phyloP scores from a whole-genome alignment of 331 rosid genomes.

The Pyracantha coccinea region DNA sequence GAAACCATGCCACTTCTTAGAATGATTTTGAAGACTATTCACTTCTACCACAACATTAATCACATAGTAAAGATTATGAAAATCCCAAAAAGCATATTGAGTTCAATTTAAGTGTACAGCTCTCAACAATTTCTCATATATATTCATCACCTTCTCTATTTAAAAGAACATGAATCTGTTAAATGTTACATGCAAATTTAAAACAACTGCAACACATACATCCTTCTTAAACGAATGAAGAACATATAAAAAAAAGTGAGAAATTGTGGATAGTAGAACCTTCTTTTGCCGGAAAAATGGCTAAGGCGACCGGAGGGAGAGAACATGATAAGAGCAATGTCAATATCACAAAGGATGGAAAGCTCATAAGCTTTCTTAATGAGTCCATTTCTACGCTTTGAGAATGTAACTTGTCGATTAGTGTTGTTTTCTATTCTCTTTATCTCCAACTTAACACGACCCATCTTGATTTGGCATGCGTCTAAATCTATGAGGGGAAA shows the following conservation, averaged over 20 bases:
- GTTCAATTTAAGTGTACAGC: background rate
- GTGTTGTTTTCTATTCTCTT: conserved; percentile 70
- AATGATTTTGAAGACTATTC: background rate
- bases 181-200: background rate
- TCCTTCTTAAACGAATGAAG: background rate
- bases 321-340: conserved; percentile 78
- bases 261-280: conserved; percentile 13
- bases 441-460: conserved; percentile 83
- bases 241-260: background rate
- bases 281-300: conserved; percentile 64
- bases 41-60: background rate
- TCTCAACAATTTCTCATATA: background rate
- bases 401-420: conserved; percentile 76
- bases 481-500: conserved; percentile 4
- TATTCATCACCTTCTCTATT: background rate
- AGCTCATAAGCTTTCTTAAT: conserved; percentile 82
- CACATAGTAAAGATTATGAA: background rate
- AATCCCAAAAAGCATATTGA: background rate
- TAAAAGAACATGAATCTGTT: background rate
- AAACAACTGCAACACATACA: background rate
- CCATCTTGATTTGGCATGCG: conserved; percentile 34
- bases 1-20: background rate
- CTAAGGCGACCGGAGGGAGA: conserved; percentile 58
- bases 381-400: conserved; percentile 82
- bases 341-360: conserved; percentile 74